These are phyloP conservation scores for Phytophthora europaea DNA, from an alignment of 352 stramenopile genomes.

Conservation along the genomic window DNA sequence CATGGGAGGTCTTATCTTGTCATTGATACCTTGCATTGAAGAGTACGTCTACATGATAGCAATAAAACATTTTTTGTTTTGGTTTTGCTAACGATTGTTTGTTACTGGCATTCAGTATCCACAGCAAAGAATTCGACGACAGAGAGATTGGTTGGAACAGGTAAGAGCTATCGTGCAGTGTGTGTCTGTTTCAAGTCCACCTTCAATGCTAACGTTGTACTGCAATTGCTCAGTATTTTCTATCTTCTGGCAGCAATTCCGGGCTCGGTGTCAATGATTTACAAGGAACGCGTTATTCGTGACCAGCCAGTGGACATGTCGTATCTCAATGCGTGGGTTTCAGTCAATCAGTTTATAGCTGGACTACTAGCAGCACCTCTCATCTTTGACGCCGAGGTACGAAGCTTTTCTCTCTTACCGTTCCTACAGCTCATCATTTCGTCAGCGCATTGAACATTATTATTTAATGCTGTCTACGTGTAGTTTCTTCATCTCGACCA, in stretches of 20 bases:
- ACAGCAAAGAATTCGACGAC: slow-evolving; percentile 72
- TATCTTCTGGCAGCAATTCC: slow-evolving; percentile 84
- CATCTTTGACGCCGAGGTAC: slow-evolving; percentile 82
- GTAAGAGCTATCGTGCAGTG: slow-evolving; percentile 27
- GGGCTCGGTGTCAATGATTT: slow-evolving; percentile 86
- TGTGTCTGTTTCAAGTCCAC: not conserved
- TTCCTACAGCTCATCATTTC: not conserved
- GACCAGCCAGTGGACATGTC: slow-evolving; percentile 89
- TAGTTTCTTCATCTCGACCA: slow-evolving; percentile 80
- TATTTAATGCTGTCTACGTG: slow-evolving; percentile 8
- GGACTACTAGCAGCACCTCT: slow-evolving; percentile 83
- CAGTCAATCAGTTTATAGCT: slow-evolving; percentile 87
- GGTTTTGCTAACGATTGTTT: slow-evolving; percentile 8
- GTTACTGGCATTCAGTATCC: slow-evolving; percentile 43
- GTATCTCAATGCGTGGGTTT: slow-evolving; percentile 90
- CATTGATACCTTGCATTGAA: slow-evolving; percentile 78
- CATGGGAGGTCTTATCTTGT: slow-evolving; percentile 72
- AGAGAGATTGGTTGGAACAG: slow-evolving; percentile 86
- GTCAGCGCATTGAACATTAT: not conserved
- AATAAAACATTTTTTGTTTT: not conserved
- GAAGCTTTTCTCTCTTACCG: not conserved
- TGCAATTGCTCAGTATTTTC: slow-evolving; percentile 57
- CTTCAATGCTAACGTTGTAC: slow-evolving; percentile 1
- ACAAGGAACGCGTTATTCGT: slow-evolving; percentile 86
- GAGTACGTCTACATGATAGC: slow-evolving; percentile 57